phyloP scores from a whole-genome alignment of 2,329 filamentous ascomycete genomes.

The Aureobasidium lini region DNA sequence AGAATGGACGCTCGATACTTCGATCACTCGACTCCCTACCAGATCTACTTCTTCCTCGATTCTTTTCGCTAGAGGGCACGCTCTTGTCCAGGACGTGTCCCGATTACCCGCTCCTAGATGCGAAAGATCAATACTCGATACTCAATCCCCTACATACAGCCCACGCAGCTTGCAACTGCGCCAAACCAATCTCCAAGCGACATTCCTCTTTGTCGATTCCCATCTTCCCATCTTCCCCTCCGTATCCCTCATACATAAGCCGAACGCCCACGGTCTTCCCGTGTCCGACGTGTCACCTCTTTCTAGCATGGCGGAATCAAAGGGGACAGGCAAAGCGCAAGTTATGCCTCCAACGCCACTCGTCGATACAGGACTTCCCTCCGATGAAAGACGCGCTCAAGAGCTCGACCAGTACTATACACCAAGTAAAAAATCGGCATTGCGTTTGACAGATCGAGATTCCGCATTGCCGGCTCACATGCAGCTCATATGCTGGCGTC shows the following conservation, averaged over 20 bases:
- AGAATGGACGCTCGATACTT: neutral
- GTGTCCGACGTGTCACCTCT: too few species aligned
- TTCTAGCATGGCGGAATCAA: too few species aligned
- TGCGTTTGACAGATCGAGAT: conserved; percentile 13
- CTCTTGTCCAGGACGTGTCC: neutral
- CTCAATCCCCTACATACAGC: neutral
- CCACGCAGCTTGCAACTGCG: neutral
- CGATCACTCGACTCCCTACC: neutral
- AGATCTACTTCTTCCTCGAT: neutral
- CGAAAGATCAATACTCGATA: neutral
- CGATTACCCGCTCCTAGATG: neutral
- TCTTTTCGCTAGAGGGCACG: neutral
- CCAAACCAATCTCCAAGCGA: too few species aligned
- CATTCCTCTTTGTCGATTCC: too few species aligned
- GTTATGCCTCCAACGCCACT: neutral
- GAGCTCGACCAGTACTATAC: conserved; percentile 23
- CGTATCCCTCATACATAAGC: too few species aligned
- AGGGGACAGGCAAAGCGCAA: neutral
- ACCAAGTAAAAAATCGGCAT: conserved; percentile 13
- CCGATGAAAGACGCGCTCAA: conserved; percentile 20
- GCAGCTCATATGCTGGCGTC: conserved; percentile 43
- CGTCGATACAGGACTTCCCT: neutral
- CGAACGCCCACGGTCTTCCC: too few species aligned
- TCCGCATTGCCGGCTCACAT: conserved; percentile 40
- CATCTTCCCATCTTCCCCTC: too few species aligned